These are phyloP conservation scores for Rhizophagus clarus DNA, from an alignment of 192 early-diverging fungal species.

Conservation along the genomic window DNA sequence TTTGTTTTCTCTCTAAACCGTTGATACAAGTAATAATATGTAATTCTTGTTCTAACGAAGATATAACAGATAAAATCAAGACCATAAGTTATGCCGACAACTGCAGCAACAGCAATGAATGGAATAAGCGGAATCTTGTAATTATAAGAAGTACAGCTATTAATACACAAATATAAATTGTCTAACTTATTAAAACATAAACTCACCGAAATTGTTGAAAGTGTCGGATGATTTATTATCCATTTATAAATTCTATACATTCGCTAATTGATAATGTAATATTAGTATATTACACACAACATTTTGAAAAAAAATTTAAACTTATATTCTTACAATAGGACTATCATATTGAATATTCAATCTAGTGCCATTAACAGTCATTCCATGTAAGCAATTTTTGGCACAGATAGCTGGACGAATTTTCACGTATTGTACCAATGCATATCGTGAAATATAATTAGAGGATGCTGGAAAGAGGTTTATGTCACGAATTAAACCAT, in stretches of 20 bases:
- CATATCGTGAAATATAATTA: conserved; percentile 81
- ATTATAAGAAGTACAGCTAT: conserved; percentile 13
- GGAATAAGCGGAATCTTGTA: conserved; percentile 69
- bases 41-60: conserved; percentile 83
- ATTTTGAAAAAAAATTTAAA: too few species aligned
- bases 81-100: conserved; percentile 75
- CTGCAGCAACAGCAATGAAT: conserved; percentile 52
- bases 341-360: conserved; percentile 64
- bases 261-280: conserved; percentile 36
- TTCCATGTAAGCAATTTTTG: conserved; percentile 87
- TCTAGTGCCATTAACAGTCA: conserved; percentile 66
- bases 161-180: not conserved
- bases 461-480: conserved; percentile 50
- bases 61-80: conserved; percentile 92
- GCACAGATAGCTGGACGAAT: conserved; percentile 86
- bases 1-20: conserved; percentile 62
- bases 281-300: not conserved
- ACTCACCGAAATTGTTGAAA: conserved; percentile 46
- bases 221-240: conserved; percentile 65
- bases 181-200: conserved; percentile 20
- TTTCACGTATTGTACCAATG: conserved; percentile 75
- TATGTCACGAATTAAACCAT: conserved; percentile 85
- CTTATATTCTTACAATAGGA: conserved; percentile 41
- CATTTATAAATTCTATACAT: conserved; percentile 64
- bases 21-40: conserved; percentile 59